Conservation (phyloP, 805 yeast species). For the Ogataea pini region DNA sequence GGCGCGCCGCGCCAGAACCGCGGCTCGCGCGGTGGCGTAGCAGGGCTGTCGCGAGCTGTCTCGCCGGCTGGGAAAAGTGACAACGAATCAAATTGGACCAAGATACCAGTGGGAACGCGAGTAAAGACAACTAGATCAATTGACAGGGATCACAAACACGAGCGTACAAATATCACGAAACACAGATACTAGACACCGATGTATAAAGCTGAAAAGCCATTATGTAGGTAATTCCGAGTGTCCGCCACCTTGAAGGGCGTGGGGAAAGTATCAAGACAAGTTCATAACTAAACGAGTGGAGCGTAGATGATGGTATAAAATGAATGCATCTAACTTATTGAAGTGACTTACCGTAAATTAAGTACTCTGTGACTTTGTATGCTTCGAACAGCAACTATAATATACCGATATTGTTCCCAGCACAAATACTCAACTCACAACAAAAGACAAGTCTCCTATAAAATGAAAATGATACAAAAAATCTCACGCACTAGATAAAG, state of each 20-base stretch:
- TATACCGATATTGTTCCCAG: constrained; percentile 10
- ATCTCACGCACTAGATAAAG: constrained; percentile 7
- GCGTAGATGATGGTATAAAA: background rate
- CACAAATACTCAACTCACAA: constrained; percentile 6
- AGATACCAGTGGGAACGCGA: constrained; percentile 6
- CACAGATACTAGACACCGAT: background rate
- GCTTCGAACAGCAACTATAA: constrained; percentile 9
- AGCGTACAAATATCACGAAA: background rate
- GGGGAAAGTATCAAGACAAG: background rate
- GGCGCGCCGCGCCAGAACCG: constrained; percentile 1
- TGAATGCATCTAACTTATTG: background rate
- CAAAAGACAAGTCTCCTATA: constrained; percentile 7
- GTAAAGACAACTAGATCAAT: background rate
- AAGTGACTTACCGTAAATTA: constrained; percentile 7
- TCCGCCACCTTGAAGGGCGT: background rate
- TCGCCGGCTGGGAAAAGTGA: constrained; percentile 18
- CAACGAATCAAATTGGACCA: constrained; percentile 25
- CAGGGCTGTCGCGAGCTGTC: constrained; percentile 3
- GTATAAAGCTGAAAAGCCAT: background rate
- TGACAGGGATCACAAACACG: background rate
- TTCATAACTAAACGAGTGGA: background rate
- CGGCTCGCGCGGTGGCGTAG: constrained; percentile 7
- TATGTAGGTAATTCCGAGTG: background rate
- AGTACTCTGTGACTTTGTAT: constrained; percentile 5
- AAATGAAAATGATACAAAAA: constrained; percentile 5